These are phyloP conservation scores for Stylonectria norvegica DNA, from an alignment of 2,329 filamentous ascomycete genomes.

Conservation along the genomic window DNA sequence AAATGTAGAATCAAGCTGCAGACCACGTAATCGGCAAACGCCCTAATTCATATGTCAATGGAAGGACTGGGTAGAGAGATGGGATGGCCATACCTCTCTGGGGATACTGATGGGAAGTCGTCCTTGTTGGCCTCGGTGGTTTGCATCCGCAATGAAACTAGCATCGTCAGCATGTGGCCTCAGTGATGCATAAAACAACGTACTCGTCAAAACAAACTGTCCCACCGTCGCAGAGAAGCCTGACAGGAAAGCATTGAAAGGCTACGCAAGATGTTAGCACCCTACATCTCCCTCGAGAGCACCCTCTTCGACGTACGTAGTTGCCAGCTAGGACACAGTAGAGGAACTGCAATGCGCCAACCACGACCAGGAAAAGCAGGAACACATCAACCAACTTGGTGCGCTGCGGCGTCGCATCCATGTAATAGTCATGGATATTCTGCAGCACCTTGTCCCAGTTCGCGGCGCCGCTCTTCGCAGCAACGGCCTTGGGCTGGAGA, in stretches of 20 bases:
- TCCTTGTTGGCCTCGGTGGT: constrained; percentile 78
- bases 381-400: constrained; percentile 91
- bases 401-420: constrained; percentile 77
- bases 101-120: constrained; percentile 73
- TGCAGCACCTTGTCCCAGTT: constrained; percentile 59
- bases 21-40: constrained; percentile 94
- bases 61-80: constrained; percentile 11
- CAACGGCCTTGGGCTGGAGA: constrained; percentile 19
- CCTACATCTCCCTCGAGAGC: too few relatives aligned
- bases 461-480: constrained; percentile 26
- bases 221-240: constrained; percentile 94
- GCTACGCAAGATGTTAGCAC: constrained; percentile 51
- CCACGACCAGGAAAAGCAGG: constrained; percentile 78
- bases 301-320: constrained; percentile 58
- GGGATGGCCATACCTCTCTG: constrained; percentile 62
- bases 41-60: constrained; percentile 51
- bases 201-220: constrained; percentile 93
- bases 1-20: constrained; percentile 95
- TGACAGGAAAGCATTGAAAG: constrained; percentile 97
- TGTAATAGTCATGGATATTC: constrained; percentile 75
- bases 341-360: constrained; percentile 86
- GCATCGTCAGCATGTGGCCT: constrained; percentile 9
- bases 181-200: constrained; percentile 24
- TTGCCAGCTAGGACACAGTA: constrained; percentile 93
- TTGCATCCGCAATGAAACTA: constrained; percentile 80